Percentiles rank a stretch among this genome's conserved stretches.
These are phyloP conservation scores for Sugiyamaella japonica DNA, from an alignment of 1,139 yeast genomes.

Conservation along the genomic window DNA sequence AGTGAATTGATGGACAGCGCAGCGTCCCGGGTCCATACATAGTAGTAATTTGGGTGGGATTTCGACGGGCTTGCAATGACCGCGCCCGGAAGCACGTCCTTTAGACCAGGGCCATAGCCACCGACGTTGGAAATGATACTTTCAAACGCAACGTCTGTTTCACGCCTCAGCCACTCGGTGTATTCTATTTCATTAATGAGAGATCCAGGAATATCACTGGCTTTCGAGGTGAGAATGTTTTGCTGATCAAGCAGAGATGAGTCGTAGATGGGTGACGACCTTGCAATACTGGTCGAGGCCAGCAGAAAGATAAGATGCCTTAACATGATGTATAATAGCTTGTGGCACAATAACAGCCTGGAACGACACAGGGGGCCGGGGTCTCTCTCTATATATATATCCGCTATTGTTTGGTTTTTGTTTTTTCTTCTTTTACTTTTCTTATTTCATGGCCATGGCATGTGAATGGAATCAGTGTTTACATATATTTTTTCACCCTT, in stretches of 20 bases:
- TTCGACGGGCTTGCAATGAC: conserved; percentile 84
- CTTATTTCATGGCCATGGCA: neutral
- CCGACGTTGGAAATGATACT: conserved; percentile 66
- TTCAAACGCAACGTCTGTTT: conserved; percentile 52
- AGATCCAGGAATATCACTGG: conserved; percentile 23
- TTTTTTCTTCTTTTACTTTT: neutral
- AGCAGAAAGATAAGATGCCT: neutral
- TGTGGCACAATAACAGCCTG: neutral
- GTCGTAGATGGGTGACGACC: conserved; percentile 2
- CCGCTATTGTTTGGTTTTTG: neutral
- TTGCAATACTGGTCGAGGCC: neutral
- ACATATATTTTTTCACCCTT: conserved; percentile 1
- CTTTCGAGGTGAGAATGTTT: neutral
- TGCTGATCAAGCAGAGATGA: neutral
- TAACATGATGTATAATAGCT: neutral
- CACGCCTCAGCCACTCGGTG: conserved; percentile 57
- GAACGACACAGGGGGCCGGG: neutral
- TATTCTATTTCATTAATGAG: conserved; percentile 43
- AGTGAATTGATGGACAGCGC: conserved; percentile 77
- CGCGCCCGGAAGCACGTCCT: conserved; percentile 61
- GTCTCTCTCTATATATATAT: neutral
- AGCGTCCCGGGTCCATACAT: conserved; percentile 80
- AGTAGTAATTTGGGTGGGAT: conserved; percentile 70
- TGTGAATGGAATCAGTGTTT: conserved; percentile 1
- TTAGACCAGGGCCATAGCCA: conserved; percentile 43